These are phyloP conservation scores for Populus alba DNA, from an alignment of 345 rosid genomes.

Conservation along the genomic window DNA sequence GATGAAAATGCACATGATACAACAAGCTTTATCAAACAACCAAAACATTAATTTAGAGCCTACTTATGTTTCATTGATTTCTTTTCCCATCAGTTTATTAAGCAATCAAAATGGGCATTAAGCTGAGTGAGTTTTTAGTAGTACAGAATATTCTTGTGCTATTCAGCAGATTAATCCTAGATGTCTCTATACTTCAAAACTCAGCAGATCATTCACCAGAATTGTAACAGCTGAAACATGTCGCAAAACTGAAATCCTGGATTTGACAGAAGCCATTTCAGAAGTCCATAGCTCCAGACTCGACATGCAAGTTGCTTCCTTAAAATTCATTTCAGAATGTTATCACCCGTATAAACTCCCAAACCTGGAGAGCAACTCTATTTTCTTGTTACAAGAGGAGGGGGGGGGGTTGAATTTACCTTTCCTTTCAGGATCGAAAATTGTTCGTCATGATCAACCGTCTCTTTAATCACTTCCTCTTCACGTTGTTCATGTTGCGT, in stretches of 20 bases:
- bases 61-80: too few species aligned
- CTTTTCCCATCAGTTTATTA: too few species aligned
- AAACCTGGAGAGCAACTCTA: not conserved
- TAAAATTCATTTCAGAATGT: not conserved
- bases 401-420: slow-evolving; percentile 40
- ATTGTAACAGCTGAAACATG: not conserved
- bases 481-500: slow-evolving; percentile 36
- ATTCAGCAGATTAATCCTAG: too few species aligned
- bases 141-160: too few species aligned
- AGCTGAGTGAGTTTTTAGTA: too few species aligned
- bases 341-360: not conserved
- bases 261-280: not conserved
- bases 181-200: not conserved
- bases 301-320: not conserved
- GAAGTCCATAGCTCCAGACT: not conserved
- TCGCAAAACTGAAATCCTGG: not conserved
- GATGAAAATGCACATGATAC: slow-evolving; percentile 1
- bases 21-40: not conserved
- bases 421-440: slow-evolving; percentile 39
- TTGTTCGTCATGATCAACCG: slow-evolving; percentile 32
- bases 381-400: not conserved
- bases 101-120: too few species aligned
- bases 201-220: not conserved
- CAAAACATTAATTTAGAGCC: not conserved
- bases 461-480: slow-evolving; percentile 49